Conservation (phyloP, 345 rosid genomes). For the Eucalyptus paniculata region DNA sequence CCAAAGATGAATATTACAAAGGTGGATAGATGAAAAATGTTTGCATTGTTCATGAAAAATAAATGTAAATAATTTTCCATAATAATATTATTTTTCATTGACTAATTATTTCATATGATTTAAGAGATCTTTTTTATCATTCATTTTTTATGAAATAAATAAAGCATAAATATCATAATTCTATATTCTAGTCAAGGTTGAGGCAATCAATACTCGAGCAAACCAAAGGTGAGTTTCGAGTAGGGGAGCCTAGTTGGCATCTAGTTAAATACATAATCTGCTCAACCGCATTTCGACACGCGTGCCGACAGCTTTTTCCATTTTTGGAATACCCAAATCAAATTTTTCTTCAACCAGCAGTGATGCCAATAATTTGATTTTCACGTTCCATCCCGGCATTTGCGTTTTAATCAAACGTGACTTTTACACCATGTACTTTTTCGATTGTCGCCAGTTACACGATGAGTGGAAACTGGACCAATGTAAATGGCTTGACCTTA, state of each 20-base stretch:
- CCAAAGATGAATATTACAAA: background rate
- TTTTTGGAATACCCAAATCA: background rate
- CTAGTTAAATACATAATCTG: background rate
- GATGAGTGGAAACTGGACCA: background rate
- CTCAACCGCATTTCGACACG: background rate
- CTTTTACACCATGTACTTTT: background rate
- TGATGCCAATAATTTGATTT: background rate
- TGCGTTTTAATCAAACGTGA: background rate
- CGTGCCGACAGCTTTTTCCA: background rate
- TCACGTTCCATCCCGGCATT: background rate
- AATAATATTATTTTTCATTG: background rate
- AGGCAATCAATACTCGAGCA: background rate
- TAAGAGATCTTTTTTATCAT: background rate
- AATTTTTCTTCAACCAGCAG: background rate
- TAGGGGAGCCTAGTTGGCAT: background rate
- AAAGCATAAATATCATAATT: fast-evolving
- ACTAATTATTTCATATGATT: background rate
- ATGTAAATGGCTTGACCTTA: background rate
- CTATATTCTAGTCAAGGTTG: background rate
- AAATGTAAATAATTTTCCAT: background rate
- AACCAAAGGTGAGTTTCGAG: background rate
- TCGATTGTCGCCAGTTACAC: background rate
- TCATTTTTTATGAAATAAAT: background rate
- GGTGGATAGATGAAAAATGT: background rate
- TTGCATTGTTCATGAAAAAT: background rate